Evolutionary conservation across 2,329 filamentous ascomycete genomes (phyloP), one percentile per base, ranked within the genome.

Genomic region (Drechslera avenae): DNA sequence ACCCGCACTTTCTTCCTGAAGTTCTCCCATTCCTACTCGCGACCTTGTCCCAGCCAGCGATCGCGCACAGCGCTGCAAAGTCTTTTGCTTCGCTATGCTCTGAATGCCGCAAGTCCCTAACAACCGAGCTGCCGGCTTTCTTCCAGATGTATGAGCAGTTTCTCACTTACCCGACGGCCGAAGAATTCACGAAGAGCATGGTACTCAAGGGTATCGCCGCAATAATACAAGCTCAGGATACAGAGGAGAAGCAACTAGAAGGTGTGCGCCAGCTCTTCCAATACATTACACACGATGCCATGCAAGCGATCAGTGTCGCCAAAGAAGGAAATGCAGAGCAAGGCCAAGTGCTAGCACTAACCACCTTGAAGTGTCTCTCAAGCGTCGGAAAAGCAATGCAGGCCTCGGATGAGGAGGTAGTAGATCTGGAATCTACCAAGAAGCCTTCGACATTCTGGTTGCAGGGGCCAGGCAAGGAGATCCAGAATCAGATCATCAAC

Each of bases 21-120:
- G 87, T 87, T 1, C 77, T 95, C 18, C 88, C 87, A 40, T 84
- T 93, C 36, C 79, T 94, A 1, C 92, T 95, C 67, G 81, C 80
- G 26, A 85, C 88, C 5, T 78, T 93, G 3, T 80, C 82, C 14
- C 84, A 87, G 26, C 75, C 81, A 2, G 75, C 80, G 3, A 78
- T 92, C 36, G 85, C 86, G 7, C 78, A 81, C n/a, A 80, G 83
- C 40, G 88, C 90, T 3, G 89, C 90, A 2, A 88, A 85, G 64
- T 88, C 89, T 0, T 92, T 95, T 30, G 79, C 83, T 26, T 83
- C 83, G 5, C 81, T 94, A 1, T 93, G 89, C 67, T 90, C 86
- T 0, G 88, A 89, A 23, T 94, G 90, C 57, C 83, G 90, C 31
- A 78, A 78, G 19, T 82, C 86, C 43, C 76, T 95, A n/a, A 84